Conservation (phyloP, 2,329 filamentous ascomycete species). For the Knufia petricola region DNA sequence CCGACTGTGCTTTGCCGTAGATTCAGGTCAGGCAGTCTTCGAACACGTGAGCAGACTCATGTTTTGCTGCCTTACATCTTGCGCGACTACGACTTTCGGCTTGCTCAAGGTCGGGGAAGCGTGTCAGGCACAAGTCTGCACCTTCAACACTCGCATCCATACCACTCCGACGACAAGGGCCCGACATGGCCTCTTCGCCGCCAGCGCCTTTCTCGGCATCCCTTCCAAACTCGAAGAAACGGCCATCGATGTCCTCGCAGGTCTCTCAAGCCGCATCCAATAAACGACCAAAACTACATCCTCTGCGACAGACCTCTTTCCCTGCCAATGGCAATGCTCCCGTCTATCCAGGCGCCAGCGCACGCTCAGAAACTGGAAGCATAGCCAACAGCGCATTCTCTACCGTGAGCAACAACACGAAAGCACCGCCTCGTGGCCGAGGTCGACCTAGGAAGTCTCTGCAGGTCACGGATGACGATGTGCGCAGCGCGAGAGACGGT, state of each 20-base stretch:
- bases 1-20: too few relatives aligned
- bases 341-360: constrained; percentile 14
- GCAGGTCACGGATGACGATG: constrained; percentile 19
- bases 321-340: constrained; percentile 23
- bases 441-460: constrained; percentile 21
- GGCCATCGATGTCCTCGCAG: constrained; percentile 33
- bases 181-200: constrained; percentile 21
- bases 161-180: background rate
- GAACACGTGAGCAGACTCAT: too few relatives aligned
- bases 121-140: too few relatives aligned
- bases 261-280: constrained; percentile 25
- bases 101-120: too few relatives aligned
- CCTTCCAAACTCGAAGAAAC: constrained; percentile 30
- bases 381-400: constrained; percentile 18
- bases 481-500: constrained; percentile 9
- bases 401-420: constrained; percentile 14
- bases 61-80: too few relatives aligned
- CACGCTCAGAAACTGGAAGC: constrained; percentile 23
- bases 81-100: too few relatives aligned
- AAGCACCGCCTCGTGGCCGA: constrained; percentile 16
- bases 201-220: constrained; percentile 17
- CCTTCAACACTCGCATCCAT: too few relatives aligned
- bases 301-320: constrained; percentile 40
- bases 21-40: too few relatives aligned
- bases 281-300: constrained; percentile 29